Conservation (phyloP, 208 protist species). For the Angomonas ambiguus region DNA sequence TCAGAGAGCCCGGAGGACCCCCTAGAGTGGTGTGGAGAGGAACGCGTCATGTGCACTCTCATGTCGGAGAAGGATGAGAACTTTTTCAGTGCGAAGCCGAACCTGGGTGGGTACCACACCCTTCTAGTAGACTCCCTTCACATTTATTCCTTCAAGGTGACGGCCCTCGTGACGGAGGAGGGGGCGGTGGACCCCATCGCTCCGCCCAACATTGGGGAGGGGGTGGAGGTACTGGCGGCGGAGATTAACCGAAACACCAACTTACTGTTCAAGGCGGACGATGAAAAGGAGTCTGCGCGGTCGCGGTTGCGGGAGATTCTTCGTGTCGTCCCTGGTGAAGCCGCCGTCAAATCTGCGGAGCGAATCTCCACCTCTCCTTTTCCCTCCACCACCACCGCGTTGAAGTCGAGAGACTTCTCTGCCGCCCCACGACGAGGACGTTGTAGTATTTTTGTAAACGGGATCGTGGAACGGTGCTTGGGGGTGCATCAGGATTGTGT, state of each 20-base stretch:
- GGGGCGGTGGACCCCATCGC: neutral
- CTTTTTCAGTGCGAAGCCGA: constrained; percentile 62
- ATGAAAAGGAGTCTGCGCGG: neutral
- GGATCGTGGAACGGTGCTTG: constrained; percentile 51
- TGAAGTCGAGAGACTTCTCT: neutral
- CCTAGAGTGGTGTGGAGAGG: constrained; percentile 43
- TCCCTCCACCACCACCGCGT: neutral
- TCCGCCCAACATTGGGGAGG: neutral
- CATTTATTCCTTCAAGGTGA: constrained; percentile 64
- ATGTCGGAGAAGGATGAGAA: constrained; percentile 38
- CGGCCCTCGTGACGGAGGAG: constrained; percentile 17
- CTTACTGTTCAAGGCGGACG: neutral
- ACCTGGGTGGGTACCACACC: constrained; percentile 59
- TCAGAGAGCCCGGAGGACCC: constrained; percentile 5
- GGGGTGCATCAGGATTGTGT: constrained; percentile 39
- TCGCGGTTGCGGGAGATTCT: neutral
- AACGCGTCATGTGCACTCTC: constrained; percentile 76
- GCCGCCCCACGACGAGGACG: neutral
- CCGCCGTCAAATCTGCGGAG: neutral
- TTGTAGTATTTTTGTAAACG: constrained; percentile 35
- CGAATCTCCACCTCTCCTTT: neutral
- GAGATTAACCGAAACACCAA: neutral
- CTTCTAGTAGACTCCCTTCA: constrained; percentile 61
- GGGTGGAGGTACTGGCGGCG: neutral
- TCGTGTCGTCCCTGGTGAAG: neutral